These are phyloP conservation scores for Favolaschia claudopus DNA, from an alignment of 768 basidiomycete species.

Conservation along the genomic window DNA sequence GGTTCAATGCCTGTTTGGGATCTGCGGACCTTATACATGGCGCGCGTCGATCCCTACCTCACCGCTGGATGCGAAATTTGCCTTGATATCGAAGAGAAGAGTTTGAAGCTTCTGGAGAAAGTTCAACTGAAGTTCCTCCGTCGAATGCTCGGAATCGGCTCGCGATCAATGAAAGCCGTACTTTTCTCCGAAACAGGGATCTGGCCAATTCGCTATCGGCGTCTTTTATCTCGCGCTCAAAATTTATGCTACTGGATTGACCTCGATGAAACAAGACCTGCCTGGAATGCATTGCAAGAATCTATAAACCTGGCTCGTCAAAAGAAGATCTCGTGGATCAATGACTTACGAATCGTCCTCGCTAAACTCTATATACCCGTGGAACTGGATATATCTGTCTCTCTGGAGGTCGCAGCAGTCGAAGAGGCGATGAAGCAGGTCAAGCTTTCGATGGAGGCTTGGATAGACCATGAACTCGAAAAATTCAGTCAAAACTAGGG, in stretches of 20 bases:
- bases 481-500: too few species aligned
- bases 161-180: background rate
- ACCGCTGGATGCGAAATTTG: conserved; percentile 5
- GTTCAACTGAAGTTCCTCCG: conserved; percentile 5
- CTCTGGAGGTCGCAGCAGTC: background rate
- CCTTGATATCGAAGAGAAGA: background rate
- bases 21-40: background rate
- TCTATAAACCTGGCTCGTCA: background rate
- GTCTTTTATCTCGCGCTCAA: background rate
- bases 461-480: too few species aligned
- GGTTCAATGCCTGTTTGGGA: background rate
- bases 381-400: background rate
- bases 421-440: background rate
- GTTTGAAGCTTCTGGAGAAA: conserved; percentile 2
- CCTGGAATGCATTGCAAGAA: background rate
- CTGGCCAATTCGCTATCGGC: conserved; percentile 9
- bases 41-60: conserved; percentile 11
- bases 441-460: background rate
- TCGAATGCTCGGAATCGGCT: conserved; percentile 7
- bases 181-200: conserved; percentile 13
- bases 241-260: too few species aligned
- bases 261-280: too few species aligned
- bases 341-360: background rate
- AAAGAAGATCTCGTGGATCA: too few species aligned
- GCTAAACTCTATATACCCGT: background rate